Evolutionary conservation across 2,329 filamentous ascomycete species (phyloP).

Genomic region (Talaromyces sp.): DNA sequence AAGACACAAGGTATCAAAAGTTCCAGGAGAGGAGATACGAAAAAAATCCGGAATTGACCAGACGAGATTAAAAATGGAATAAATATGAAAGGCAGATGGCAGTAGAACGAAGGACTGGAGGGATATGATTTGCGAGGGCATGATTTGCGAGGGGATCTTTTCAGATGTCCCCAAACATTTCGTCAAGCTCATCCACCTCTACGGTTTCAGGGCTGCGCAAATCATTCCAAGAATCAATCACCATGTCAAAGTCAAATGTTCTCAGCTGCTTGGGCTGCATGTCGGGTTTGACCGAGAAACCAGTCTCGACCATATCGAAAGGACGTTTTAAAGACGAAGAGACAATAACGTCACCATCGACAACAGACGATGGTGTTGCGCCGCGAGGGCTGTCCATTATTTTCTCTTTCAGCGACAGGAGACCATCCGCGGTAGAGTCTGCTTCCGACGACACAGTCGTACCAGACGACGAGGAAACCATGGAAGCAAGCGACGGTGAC

Average conservation of each 20-base stretch:
- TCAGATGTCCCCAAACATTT: constrained; percentile 73
- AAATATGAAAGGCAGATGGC: constrained; percentile 6
- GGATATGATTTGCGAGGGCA: not conserved
- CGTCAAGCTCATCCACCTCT: constrained; percentile 88
- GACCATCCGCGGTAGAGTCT: constrained; percentile 22
- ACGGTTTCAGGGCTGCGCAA: constrained; percentile 77
- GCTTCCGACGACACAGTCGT: constrained; percentile 34
- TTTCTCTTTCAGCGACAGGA: constrained; percentile 4
- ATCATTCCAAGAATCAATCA: constrained; percentile 54
- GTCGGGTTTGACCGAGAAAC: constrained; percentile 18
- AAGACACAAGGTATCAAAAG: constrained; percentile 3
- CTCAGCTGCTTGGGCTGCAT: constrained; percentile 42
- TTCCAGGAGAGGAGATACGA: constrained; percentile 1
- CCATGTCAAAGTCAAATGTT: constrained; percentile 32
- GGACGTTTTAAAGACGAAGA: constrained; percentile 33
- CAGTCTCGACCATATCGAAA: constrained; percentile 37
- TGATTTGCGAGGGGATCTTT: not conserved
- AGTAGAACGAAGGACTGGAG: not conserved
- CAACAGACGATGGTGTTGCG: constrained; percentile 2
- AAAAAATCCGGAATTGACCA: not conserved
- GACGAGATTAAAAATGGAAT: not conserved
- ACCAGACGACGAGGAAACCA: constrained; percentile 39
- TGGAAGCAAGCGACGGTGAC: constrained; percentile 38
- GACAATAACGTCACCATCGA: constrained; percentile 14
- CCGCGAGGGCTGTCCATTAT: constrained; percentile 6